Conservation (phyloP, 805 yeast genomes). For the Spencermartinsiella europaea region DNA sequence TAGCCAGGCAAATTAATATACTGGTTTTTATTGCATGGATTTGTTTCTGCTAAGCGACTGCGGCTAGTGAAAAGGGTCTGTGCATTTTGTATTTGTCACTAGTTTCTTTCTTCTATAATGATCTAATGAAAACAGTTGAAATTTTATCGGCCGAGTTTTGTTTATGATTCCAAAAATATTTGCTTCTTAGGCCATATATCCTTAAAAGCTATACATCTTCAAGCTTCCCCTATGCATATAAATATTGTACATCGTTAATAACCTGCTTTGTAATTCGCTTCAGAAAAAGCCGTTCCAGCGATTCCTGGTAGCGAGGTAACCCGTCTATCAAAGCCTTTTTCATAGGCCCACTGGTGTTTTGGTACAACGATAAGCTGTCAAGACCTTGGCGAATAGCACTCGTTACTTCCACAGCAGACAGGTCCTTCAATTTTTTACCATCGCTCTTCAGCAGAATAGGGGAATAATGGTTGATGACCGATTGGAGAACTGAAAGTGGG, state of each 20-base stretch:
- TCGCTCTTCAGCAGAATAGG: background rate
- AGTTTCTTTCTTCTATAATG: background rate
- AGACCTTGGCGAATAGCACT: slow-evolving; percentile 26
- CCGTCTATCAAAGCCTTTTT: slow-evolving; percentile 15
- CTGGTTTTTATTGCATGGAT: no score
- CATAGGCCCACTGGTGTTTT: slow-evolving; percentile 2
- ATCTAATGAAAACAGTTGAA: no score
- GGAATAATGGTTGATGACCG: slow-evolving; percentile 19
- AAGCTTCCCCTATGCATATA: slow-evolving; percentile 15
- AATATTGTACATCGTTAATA: slow-evolving; percentile 16
- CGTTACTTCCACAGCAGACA: slow-evolving; percentile 27
- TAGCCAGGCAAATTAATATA: slow-evolving; percentile 49
- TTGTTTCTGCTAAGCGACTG: no score
- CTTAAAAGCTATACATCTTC: no score
- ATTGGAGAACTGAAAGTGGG: slow-evolving; percentile 20
- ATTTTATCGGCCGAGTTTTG: no score
- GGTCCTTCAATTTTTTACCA: slow-evolving; percentile 2
- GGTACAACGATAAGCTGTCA: slow-evolving; percentile 24
- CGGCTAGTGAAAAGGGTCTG: background rate
- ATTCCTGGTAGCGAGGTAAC: slow-evolving; percentile 20
- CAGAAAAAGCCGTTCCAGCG: slow-evolving; percentile 22
- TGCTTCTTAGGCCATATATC: no score
- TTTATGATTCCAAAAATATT: no score
- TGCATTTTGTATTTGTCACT: background rate
- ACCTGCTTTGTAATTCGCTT: slow-evolving; percentile 20